Conservation (phyloP, 805 yeast genomes). For the Nakazawaea anatomiae region DNA sequence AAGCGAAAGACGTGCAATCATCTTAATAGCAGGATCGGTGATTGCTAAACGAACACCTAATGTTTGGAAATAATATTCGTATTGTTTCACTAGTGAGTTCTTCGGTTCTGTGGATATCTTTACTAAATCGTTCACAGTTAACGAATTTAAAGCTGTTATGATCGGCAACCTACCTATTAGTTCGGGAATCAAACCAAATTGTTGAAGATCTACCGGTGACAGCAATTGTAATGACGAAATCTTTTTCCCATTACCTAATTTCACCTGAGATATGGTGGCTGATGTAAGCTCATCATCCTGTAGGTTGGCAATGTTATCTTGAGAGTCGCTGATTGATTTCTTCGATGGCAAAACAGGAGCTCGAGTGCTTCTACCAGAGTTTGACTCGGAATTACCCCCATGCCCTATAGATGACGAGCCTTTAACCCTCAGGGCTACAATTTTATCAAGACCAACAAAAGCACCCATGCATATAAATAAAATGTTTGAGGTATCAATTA, state of each 20-base stretch:
- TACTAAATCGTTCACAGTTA: constrained; percentile 37
- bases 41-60: constrained; percentile 46
- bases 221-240: constrained; percentile 39
- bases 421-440: constrained; percentile 34
- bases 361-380: no score
- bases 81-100: constrained; percentile 48
- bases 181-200: constrained; percentile 56
- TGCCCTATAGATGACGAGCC: constrained; percentile 11
- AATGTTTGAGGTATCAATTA: constrained; percentile 50
- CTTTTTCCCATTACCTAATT: constrained; percentile 28
- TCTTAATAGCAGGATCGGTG: constrained; percentile 40
- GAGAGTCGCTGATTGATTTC: not conserved
- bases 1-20: constrained; percentile 42
- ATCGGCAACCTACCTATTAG: constrained; percentile 54
- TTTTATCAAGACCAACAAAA: constrained; percentile 50
- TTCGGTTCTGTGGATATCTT: constrained; percentile 50
- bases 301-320: constrained; percentile 1
- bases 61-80: constrained; percentile 45
- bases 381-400: no score
- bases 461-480: constrained; percentile 58
- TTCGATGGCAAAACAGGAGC: no score
- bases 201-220: constrained; percentile 43
- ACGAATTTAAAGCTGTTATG: constrained; percentile 41
- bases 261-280: constrained; percentile 28
- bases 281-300: constrained; percentile 9